Conservation (phyloP, 176 grass and related monocot species). For the Raddia distichophylla region DNA sequence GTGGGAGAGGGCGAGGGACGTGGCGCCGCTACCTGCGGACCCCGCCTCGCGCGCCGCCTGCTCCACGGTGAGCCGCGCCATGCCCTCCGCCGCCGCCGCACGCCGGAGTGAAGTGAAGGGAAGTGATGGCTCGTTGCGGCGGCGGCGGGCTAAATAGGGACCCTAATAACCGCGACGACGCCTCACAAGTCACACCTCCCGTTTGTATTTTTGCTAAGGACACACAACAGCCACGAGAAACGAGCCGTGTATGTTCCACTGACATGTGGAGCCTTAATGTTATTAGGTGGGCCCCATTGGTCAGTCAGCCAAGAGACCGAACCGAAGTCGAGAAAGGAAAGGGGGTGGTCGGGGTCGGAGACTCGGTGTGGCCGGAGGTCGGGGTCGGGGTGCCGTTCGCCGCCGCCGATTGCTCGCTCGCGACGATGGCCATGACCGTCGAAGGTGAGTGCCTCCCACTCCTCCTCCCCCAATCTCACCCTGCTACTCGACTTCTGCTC, state of each 20-base stretch:
- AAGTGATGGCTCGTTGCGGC: background rate
- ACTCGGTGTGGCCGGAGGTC: background rate
- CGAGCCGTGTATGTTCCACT: background rate
- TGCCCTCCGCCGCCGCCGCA: slow-evolving; percentile 20
- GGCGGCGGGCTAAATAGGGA: background rate
- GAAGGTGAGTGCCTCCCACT: slow-evolving; percentile 41
- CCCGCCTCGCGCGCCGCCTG: slow-evolving; percentile 66
- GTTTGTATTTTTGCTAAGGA: background rate
- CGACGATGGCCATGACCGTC: slow-evolving; percentile 75
- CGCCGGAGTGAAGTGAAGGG: background rate
- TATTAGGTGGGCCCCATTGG: background rate
- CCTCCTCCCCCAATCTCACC: background rate
- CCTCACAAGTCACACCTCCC: background rate
- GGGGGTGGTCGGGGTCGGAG: too few relatives aligned
- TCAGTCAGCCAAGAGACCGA: background rate
- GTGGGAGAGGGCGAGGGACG: slow-evolving; percentile 67
- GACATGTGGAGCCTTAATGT: background rate
- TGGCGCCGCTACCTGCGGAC: slow-evolving; percentile 28
- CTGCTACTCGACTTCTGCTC: background rate
- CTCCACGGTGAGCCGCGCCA: slow-evolving; percentile 74
- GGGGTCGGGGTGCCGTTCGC: background rate
- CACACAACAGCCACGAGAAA: background rate
- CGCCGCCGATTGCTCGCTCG: background rate
- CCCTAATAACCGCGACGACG: too few relatives aligned
- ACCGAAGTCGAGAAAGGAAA: too few relatives aligned